Evolutionary conservation across 257 asterid genomes (phyloP).

Genomic region (Thymus quinquecostatus): DNA sequence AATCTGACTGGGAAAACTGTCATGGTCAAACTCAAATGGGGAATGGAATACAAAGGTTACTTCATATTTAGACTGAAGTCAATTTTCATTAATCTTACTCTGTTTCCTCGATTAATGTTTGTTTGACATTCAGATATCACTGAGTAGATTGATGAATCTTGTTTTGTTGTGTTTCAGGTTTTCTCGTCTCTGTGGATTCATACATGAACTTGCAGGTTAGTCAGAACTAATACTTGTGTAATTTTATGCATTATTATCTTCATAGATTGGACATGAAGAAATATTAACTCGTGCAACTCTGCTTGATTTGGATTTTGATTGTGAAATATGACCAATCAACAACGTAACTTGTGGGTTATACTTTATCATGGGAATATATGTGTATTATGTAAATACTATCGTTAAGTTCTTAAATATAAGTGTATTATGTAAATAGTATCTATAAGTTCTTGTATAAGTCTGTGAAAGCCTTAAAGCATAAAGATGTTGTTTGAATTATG

Average conservation of each 20-base stretch:
- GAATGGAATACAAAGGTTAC: conserved; percentile 95
- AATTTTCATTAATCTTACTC: not conserved
- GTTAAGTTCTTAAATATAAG: too few species aligned
- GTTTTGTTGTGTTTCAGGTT: conserved; percentile 55
- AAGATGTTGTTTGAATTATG: not conserved
- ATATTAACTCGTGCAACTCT: not conserved
- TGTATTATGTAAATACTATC: not conserved
- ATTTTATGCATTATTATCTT: not conserved
- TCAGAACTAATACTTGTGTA: not conserved
- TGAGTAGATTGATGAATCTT: not conserved
- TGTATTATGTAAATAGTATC: not conserved
- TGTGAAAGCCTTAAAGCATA: not conserved
- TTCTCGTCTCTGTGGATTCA: conserved; percentile 90
- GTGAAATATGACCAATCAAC: conserved; percentile 6
- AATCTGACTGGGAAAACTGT: conserved; percentile 95
- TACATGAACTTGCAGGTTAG: conserved; percentile 98
- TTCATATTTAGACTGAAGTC: not conserved
- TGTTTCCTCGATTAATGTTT: not conserved
- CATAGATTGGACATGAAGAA: conserved; percentile 1
- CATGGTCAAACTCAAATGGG: conserved; percentile 98
- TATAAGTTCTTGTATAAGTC: not conserved
- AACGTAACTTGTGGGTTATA: not conserved
- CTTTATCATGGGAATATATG: not conserved
- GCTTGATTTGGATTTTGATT: not conserved
- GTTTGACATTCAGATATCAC: not conserved